Evolutionary conservation across 2,329 filamentous ascomycete species (phyloP), one percentile per base, ranked within the genome.

Genomic region (Aureobasidium sp.): DNA sequence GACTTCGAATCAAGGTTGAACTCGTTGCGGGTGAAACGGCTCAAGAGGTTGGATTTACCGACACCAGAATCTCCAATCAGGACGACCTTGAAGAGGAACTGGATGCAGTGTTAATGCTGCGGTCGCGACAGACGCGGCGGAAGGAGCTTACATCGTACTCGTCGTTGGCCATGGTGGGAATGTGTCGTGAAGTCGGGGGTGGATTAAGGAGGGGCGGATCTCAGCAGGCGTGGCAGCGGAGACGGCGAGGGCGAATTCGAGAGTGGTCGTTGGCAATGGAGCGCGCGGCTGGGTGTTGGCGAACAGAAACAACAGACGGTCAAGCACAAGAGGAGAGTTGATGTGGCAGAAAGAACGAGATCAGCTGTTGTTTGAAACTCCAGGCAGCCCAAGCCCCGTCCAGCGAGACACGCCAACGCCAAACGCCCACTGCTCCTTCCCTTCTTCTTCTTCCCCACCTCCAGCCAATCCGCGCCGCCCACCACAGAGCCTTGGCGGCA

Each of bases 71-170:
- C 94, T 86, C 94, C 94, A 77, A 99, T 99, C 78, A 99, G 84
- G 76, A 99, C 94, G 76, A 97, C 93, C 89, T 99, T 97, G 87
- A 99, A 99, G 76, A 97, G 91, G 78, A 97, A 97, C 92, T 97
- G 77, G 68, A 69, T 67, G 25, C 2, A 66, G 66, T 66, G 68
- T 77, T 67, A 77, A 73, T 70, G 72, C 66, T 67, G 65, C 67
- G 64, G 62, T 67, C 62, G 53, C 61, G 57, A 61, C 42, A 62
- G 49, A 62, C 61, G 53, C 27, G 57, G 57, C 20, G 14, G 51
- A 14, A 20, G 62, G 64, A 60, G 80, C 91, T 84, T 82, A 97
- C 93, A 88, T 99, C 94, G 82, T 99, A 99, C 84, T 99, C 94
- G 85, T 99, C 94, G 87, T 97, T 99, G 75, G 93, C 94, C 94